Evolutionary conservation across 2,329 filamentous ascomycete genomes (phyloP).

Genomic region (Triangularia verruculosa): DNA sequence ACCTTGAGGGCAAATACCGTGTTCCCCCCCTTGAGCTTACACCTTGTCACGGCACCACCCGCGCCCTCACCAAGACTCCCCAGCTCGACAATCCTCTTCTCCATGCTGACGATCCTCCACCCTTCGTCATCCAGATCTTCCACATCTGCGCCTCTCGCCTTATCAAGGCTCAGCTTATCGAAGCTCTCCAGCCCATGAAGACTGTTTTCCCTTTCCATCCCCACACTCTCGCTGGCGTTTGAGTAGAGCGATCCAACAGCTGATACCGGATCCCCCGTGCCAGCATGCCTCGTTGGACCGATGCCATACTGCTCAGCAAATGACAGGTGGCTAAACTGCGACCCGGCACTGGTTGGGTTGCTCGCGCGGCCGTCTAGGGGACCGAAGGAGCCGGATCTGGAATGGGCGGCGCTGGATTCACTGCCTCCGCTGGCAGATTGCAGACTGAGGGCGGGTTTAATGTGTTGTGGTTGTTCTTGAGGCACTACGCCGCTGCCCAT

Average conservation of each 20-base stretch:
- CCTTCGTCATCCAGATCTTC: slow-evolving; percentile 93
- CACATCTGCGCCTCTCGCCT: slow-evolving; percentile 79
- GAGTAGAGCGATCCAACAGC: slow-evolving; percentile 84
- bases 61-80: slow-evolving; percentile 92
- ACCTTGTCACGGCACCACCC: slow-evolving; percentile 90
- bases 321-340: slow-evolving; percentile 77
- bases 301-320: slow-evolving; percentile 73
- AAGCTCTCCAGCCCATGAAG: slow-evolving; percentile 74
- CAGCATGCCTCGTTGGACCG: slow-evolving; percentile 60
- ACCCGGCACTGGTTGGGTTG: slow-evolving; percentile 83
- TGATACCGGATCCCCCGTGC: slow-evolving; percentile 77
- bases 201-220: slow-evolving; percentile 82
- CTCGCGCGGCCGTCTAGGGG: slow-evolving; percentile 71
- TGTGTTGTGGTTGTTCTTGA: slow-evolving; percentile 58
- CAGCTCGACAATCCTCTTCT: slow-evolving; percentile 82
- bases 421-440: slow-evolving; percentile 71
- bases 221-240: slow-evolving; percentile 65
- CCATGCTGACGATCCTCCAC: slow-evolving; percentile 88
- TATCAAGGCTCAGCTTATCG: slow-evolving; percentile 77
- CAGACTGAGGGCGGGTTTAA: slow-evolving; percentile 51
- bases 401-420: slow-evolving; percentile 75
- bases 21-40: slow-evolving; percentile 84
- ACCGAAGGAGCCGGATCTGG: slow-evolving; percentile 80
- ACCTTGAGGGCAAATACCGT: slow-evolving; percentile 97
- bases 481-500: slow-evolving; percentile 76